phyloP scores from a whole-genome alignment of 352 stramenopile species.

The Phytophthora colocasiae region DNA sequence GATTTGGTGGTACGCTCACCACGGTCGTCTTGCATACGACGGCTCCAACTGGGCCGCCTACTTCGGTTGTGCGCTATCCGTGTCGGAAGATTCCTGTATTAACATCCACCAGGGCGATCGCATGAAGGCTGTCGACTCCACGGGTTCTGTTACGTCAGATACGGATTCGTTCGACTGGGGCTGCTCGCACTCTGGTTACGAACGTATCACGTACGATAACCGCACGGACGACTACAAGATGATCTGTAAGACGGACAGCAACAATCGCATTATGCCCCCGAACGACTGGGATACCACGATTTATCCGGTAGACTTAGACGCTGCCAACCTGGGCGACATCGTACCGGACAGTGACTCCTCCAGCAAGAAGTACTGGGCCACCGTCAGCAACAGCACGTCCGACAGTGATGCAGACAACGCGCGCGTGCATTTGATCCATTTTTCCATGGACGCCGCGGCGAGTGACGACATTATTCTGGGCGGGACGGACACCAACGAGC shows the following conservation, averaged over 20 bases:
- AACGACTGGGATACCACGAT: constrained; percentile 55
- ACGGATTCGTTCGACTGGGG: constrained; percentile 59
- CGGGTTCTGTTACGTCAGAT: constrained; percentile 42
- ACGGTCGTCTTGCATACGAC: constrained; percentile 62
- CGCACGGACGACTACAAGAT: constrained; percentile 48
- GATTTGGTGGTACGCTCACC: constrained; percentile 74
- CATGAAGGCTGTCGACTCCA: constrained; percentile 61
- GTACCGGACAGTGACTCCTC: constrained; percentile 36
- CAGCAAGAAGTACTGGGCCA: constrained; percentile 59
- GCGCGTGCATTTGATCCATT: constrained; percentile 64
- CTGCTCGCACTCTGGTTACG: constrained; percentile 68
- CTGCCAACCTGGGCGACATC: constrained; percentile 60
- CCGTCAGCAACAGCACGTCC: constrained; percentile 49
- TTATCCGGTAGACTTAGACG: constrained; percentile 58
- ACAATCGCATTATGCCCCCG: constrained; percentile 72
- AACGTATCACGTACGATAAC: constrained; percentile 63
- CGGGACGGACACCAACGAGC: constrained; percentile 55
- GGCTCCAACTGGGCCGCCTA: constrained; percentile 67
- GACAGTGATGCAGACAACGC: constrained; percentile 39
- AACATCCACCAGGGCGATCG: constrained; percentile 74
- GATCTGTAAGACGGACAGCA: constrained; percentile 74
- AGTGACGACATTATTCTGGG: constrained; percentile 58
- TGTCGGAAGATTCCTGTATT: constrained; percentile 57
- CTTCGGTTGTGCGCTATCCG: constrained; percentile 61
- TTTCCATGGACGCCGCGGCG: constrained; percentile 48